These are phyloP conservation scores for Rossbeevera mucosa DNA, from an alignment of 768 basidiomycete species.

Conservation along the genomic window DNA sequence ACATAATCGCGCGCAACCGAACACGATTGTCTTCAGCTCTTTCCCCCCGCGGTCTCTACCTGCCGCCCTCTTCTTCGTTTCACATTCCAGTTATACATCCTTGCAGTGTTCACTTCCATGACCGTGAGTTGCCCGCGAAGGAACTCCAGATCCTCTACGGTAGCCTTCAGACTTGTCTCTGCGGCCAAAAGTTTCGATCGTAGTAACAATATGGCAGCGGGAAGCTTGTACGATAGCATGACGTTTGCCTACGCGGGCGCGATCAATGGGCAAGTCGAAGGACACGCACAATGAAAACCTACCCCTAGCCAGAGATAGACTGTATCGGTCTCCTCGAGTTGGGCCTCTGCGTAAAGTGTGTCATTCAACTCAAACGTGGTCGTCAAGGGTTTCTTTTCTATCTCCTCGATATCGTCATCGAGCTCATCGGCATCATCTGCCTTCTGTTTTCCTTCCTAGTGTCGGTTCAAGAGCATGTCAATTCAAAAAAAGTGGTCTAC, in stretches of 20 bases:
- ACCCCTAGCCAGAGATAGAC: conserved; percentile 97
- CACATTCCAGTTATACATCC: conserved; percentile 96
- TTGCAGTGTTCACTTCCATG: conserved; percentile 94
- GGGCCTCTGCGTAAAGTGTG: conserved; percentile 89
- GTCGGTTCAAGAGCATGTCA: not conserved
- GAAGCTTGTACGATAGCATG: conserved; percentile 90
- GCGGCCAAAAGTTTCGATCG: conserved; percentile 71
- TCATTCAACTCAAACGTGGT: conserved; percentile 96
- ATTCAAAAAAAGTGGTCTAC: conserved; percentile 18
- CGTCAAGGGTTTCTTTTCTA: conserved; percentile 48
- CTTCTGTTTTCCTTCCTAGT: conserved; percentile 58
- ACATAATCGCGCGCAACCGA: not conserved
- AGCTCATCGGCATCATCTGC: conserved; percentile 39
- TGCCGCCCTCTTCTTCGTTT: conserved; percentile 65
- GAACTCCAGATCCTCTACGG: conserved; percentile 87
- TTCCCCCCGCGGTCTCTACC: conserved; percentile 24
- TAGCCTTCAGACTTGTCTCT: conserved; percentile 57
- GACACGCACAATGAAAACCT: conserved; percentile 29
- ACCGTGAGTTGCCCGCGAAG: conserved; percentile 91
- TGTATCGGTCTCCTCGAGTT: conserved; percentile 78
- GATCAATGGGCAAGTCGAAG: not conserved
- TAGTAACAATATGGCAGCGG: conserved; percentile 70
- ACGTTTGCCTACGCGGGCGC: conserved; percentile 76
- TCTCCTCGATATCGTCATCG: conserved; percentile 44
- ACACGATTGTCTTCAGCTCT: conserved; percentile 7